Conservation (phyloP, 257 asterid genomes). For the Parsonsia alboflavescens region DNA sequence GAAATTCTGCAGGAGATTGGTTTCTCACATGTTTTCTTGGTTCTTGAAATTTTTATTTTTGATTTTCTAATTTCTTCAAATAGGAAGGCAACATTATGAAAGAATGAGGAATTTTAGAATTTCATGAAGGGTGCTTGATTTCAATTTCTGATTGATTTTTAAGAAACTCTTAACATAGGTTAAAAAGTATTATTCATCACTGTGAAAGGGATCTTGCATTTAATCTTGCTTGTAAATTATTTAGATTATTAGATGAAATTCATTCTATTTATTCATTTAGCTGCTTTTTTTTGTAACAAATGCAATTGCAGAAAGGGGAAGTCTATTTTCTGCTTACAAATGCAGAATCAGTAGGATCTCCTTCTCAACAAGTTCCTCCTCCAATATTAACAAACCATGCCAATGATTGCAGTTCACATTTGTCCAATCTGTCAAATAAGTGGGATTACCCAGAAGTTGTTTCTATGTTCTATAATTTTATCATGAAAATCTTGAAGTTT, state of each 20-base stretch:
- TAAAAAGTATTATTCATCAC: too few relatives aligned
- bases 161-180: too few relatives aligned
- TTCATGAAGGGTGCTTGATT: neutral
- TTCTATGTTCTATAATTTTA: too few relatives aligned
- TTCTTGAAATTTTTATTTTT: neutral
- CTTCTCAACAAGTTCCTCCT: slow-evolving; percentile 76
- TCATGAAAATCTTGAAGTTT: too few relatives aligned
- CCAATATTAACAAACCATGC: slow-evolving; percentile 17
- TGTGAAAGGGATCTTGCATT: too few relatives aligned
- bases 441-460: slow-evolving; percentile 21
- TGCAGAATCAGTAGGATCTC: slow-evolving; percentile 74
- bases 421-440: slow-evolving; percentile 14
- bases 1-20: too few relatives aligned
- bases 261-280: too few relatives aligned
- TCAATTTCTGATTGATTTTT: neutral
- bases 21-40: too few relatives aligned
- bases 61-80: neutral
- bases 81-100: neutral
- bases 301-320: too few relatives aligned
- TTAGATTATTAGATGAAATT: too few relatives aligned
- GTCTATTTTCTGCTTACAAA: slow-evolving; percentile 71
- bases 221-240: too few relatives aligned
- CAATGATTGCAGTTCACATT: slow-evolving; percentile 26
- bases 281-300: too few relatives aligned
- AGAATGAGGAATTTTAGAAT: neutral